A percentile compares a stretch with the other conserved stretches of the same genome.
phyloP scores from a whole-genome alignment of 106 monocot genomes.

The Apostasia shenzhenica region DNA sequence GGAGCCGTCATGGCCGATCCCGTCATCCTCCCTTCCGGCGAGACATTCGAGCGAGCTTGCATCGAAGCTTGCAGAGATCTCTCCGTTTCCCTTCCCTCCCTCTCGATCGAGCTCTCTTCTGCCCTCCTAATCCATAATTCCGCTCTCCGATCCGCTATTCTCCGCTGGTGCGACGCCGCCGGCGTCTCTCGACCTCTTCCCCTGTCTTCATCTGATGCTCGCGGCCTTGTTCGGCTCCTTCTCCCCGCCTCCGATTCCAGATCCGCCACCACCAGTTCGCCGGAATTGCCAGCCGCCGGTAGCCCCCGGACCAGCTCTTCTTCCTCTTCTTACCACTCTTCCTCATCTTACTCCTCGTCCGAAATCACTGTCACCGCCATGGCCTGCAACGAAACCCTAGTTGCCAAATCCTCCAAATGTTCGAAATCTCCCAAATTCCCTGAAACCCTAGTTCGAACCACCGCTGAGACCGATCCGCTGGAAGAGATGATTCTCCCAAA shows the following conservation, averaged over 20 bases:
- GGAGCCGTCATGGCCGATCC: slow-evolving; percentile 78
- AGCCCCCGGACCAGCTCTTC: background rate
- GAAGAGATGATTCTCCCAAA: slow-evolving; percentile 37
- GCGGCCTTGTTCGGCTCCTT: slow-evolving; percentile 9
- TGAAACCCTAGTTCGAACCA: background rate
- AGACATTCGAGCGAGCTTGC: slow-evolving; percentile 74
- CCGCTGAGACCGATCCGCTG: slow-evolving; percentile 9
- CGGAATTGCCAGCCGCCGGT: background rate
- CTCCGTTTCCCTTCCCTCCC: slow-evolving; percentile 20
- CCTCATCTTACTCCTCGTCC: slow-evolving; percentile 12
- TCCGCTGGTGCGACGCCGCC: slow-evolving; percentile 35
- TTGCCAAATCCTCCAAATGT: background rate
- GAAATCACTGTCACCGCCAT: slow-evolving; percentile 5
- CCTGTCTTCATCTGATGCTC: slow-evolving; percentile 15
- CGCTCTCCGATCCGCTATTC: slow-evolving; percentile 48
- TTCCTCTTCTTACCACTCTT: background rate
- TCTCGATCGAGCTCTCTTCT: slow-evolving; percentile 3
- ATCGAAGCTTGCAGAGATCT: slow-evolving; percentile 60
- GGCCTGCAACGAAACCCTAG: background rate
- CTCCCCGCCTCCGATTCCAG: slow-evolving; percentile 6
- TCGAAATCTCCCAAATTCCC: background rate
- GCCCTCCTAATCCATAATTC: slow-evolving; percentile 42
- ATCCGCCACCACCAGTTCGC: background rate
- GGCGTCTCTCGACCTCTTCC: slow-evolving; percentile 22
- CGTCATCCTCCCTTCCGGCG: slow-evolving; percentile 68